phyloP scores from a whole-genome alignment of 208 protist genomes.

The Vickermania spadyakhi region DNA sequence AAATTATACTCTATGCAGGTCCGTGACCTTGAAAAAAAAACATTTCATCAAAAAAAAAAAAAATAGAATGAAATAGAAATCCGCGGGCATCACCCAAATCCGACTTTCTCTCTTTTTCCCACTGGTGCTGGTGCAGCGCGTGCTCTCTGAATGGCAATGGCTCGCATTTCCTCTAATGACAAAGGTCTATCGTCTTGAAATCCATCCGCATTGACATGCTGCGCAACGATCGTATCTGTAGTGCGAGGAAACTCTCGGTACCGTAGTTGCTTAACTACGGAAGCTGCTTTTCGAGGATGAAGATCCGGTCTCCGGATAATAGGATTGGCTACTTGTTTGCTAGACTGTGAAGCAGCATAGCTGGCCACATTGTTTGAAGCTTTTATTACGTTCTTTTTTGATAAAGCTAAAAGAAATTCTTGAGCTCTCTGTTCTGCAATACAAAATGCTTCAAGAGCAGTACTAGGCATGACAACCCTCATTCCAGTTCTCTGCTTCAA shows the following conservation, averaged over 20 bases:
- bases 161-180: slow-evolving; percentile 1
- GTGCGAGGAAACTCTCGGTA: slow-evolving; percentile 22
- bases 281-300: slow-evolving; percentile 5
- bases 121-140: not conserved
- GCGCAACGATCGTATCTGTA: slow-evolving; percentile 11
- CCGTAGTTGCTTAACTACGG: not conserved
- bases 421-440: slow-evolving; percentile 64
- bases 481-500: slow-evolving; percentile 18
- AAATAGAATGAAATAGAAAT: no score
- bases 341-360: not conserved
- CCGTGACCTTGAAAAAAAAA: no score
- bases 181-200: not conserved
- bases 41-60: no score
- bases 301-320: slow-evolving; percentile 33
- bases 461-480: slow-evolving; percentile 19
- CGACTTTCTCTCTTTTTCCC: not conserved
- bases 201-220: not conserved
- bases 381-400: slow-evolving; percentile 7
- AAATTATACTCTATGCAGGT: no score
- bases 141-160: not conserved
- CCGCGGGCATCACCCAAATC: not conserved
- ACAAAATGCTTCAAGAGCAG: slow-evolving; percentile 24
- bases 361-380: not conserved
- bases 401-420: slow-evolving; percentile 59
- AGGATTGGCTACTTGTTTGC: slow-evolving; percentile 12